Conservation (phyloP, 2,329 filamentous ascomycete genomes). For the Phyllosticta capitalensis region DNA sequence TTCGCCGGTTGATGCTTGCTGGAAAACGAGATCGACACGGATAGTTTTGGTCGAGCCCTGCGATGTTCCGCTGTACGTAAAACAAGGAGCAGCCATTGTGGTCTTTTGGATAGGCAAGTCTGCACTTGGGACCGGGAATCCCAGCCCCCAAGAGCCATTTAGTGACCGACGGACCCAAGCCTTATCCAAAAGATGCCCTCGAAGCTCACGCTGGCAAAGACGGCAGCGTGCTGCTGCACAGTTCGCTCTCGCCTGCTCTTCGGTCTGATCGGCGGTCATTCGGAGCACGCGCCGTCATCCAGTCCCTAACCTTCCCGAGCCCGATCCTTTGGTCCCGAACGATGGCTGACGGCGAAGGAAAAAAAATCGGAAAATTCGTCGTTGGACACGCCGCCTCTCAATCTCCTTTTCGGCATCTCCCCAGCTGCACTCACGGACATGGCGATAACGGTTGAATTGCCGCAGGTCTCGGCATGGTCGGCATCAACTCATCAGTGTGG, state of each 20-base stretch:
- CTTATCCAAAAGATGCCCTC: background rate
- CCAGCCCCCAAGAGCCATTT: background rate
- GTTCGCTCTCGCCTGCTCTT: background rate
- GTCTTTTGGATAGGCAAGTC: background rate
- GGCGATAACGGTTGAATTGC: background rate
- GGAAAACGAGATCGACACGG: background rate
- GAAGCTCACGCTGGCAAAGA: background rate
- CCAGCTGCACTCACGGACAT: background rate
- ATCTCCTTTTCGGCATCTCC: background rate
- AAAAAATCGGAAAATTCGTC: background rate
- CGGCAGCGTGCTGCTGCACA: background rate
- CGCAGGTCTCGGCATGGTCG: background rate
- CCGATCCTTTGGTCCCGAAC: background rate
- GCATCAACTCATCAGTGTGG: background rate
- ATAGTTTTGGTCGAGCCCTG: background rate
- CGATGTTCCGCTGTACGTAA: background rate
- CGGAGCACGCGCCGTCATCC: background rate
- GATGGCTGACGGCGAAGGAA: background rate
- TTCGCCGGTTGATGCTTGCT: background rate
- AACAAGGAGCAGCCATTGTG: background rate
- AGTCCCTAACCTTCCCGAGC: background rate
- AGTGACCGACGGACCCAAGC: background rate
- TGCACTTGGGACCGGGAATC: background rate
- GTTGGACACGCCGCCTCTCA: background rate
- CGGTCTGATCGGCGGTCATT: background rate